phyloP scores from a whole-genome alignment of 306 rosid species.

The Inga laurina region DNA sequence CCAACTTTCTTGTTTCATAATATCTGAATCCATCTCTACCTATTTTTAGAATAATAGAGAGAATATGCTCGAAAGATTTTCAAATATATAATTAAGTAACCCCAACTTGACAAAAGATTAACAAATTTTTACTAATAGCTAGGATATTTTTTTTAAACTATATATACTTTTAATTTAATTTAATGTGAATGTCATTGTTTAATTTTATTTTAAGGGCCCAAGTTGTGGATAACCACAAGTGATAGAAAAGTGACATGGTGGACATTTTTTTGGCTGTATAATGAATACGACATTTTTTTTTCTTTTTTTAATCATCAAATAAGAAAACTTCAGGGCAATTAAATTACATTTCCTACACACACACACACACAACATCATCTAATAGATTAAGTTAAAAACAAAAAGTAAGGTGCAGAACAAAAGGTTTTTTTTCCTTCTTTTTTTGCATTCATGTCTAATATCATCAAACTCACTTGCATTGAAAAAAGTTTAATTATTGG shows the following conservation, averaged over 20 bases:
- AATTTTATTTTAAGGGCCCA: neutral
- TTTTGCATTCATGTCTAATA: no score
- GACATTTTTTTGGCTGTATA: neutral
- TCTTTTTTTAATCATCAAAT: neutral
- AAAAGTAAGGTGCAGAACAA: neutral
- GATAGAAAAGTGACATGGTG: neutral
- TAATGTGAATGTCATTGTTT: neutral
- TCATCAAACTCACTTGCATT: no score
- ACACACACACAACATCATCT: neutral
- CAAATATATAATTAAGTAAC: neutral
- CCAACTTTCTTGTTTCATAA: neutral
- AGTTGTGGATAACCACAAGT: neutral
- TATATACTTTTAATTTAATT: neutral
- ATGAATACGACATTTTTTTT: neutral
- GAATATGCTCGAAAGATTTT: neutral
- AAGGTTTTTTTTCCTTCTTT: neutral
- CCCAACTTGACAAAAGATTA: neutral
- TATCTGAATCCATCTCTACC: neutral
- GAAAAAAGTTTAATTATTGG: no score
- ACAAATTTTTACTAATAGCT: neutral
- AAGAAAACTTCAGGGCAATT: neutral
- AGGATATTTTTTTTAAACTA: neutral
- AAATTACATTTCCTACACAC: no score
- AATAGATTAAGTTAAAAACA: neutral
- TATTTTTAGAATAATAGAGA: neutral